Evolutionary conservation across 345 rosid genomes (phyloP).

Genomic region (Euphorbia tirucalli): DNA sequence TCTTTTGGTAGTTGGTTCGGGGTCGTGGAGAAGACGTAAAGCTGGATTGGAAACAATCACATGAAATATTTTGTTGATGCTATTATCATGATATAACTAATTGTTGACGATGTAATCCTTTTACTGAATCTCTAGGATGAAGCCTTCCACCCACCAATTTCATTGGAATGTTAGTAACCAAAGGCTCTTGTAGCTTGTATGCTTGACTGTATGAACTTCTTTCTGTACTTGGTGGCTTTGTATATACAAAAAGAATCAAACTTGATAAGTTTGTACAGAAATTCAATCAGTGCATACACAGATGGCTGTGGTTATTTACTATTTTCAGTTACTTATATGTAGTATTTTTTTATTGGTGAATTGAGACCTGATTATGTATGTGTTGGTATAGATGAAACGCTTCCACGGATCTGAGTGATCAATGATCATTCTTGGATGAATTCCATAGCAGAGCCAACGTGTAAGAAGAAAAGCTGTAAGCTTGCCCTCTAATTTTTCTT

Average conservation of each 20-base stretch:
- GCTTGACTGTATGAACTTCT: slow-evolving; percentile 7
- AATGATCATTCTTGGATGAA: too few species aligned
- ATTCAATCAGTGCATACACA: not conserved
- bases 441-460: too few species aligned
- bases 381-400: too few species aligned
- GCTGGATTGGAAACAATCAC: not conserved
- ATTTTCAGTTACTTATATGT: not conserved
- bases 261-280: slow-evolving; percentile 9
- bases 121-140: not conserved
- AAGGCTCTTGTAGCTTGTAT: slow-evolving; percentile 3
- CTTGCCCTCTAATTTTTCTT: too few species aligned
- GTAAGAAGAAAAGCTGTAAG: too few species aligned
- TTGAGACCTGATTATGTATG: too few species aligned
- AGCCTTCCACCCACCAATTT: not conserved
- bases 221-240: too few species aligned
- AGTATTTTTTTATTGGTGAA: too few species aligned
- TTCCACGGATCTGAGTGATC: too few species aligned
- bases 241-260: slow-evolving; percentile 7
- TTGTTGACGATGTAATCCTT: not conserved
- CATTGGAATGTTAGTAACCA: too few species aligned
- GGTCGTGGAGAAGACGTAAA: not conserved
- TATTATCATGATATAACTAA: slow-evolving; percentile 1
- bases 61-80: too few species aligned
- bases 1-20: not conserved
- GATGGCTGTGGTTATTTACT: not conserved